Conservation (phyloP, 164 flowering plant genomes). For the Vitis rotundifolia region DNA sequence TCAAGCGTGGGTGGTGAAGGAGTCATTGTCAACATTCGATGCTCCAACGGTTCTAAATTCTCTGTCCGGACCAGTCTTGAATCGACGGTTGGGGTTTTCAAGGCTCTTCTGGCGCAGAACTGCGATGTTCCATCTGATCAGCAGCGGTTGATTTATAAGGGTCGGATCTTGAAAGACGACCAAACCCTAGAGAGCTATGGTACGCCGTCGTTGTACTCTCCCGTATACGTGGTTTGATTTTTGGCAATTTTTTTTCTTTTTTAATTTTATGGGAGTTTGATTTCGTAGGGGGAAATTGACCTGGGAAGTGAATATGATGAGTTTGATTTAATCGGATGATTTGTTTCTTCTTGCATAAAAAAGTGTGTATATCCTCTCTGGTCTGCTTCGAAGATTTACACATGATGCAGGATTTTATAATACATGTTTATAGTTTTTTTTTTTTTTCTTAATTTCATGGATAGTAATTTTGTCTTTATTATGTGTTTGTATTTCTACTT, state of each 20-base stretch:
- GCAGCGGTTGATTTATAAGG: slow-evolving; percentile 83
- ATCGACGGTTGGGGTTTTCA: slow-evolving; percentile 59
- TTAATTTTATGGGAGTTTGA: neutral
- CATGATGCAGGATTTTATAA: too few relatives aligned
- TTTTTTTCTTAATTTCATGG: too few relatives aligned
- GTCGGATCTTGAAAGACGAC: slow-evolving; percentile 87
- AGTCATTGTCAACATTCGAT: slow-evolving; percentile 55
- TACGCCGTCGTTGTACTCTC: slow-evolving; percentile 15
- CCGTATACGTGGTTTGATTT: neutral
- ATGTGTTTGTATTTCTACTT: too few relatives aligned
- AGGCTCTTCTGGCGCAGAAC: slow-evolving; percentile 53
- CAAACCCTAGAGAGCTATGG: slow-evolving; percentile 85
- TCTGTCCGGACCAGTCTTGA: slow-evolving; percentile 50
- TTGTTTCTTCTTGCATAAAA: too few relatives aligned
- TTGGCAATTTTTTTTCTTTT: neutral
- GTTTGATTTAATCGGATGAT: too few relatives aligned
- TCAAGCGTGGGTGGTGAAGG: slow-evolving; percentile 15
- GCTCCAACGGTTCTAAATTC: slow-evolving; percentile 79
- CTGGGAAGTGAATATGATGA: too few relatives aligned
- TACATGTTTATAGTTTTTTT: too few relatives aligned
- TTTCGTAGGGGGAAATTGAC: neutral
- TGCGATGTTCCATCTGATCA: slow-evolving; percentile 77
- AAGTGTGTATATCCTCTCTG: too few relatives aligned
- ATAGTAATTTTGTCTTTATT: too few relatives aligned
- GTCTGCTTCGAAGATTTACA: too few relatives aligned